These are phyloP conservation scores for Elongisporangium prolatum DNA, from an alignment of 352 stramenopile species.

Conservation along the genomic window DNA sequence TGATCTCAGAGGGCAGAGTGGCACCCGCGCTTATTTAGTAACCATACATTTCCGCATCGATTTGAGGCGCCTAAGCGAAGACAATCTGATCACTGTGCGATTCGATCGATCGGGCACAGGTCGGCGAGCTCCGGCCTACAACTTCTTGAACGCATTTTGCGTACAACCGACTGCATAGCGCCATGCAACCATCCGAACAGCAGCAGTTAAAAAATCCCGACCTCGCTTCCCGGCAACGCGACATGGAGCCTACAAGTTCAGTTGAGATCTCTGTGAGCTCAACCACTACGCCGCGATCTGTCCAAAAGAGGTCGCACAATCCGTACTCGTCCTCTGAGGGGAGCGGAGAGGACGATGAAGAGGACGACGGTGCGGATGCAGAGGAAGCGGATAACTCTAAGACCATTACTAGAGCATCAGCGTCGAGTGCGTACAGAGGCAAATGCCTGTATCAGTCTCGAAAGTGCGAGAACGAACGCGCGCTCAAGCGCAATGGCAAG, in stretches of 20 bases:
- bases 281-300: background rate
- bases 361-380: background rate
- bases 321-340: background rate
- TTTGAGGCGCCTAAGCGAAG: background rate
- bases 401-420: background rate
- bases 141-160: background rate
- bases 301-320: background rate
- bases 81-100: background rate
- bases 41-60: background rate
- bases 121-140: background rate
- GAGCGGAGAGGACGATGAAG: background rate
- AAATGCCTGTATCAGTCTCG: constrained; percentile 75
- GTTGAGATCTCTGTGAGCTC: background rate
- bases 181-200: background rate
- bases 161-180: background rate
- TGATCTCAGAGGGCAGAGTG: background rate
- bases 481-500: constrained; percentile 73
- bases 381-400: background rate
- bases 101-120: background rate
- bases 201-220: background rate
- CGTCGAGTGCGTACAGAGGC: constrained; percentile 29
- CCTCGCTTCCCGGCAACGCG: background rate
- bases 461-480: constrained; percentile 79
- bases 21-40: background rate
- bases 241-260: background rate